A percentile compares a stretch with the other conserved stretches of the same genome.
phyloP scores from a whole-genome alignment of 2,329 filamentous ascomycete genomes.

The Fusarium sp. region DNA sequence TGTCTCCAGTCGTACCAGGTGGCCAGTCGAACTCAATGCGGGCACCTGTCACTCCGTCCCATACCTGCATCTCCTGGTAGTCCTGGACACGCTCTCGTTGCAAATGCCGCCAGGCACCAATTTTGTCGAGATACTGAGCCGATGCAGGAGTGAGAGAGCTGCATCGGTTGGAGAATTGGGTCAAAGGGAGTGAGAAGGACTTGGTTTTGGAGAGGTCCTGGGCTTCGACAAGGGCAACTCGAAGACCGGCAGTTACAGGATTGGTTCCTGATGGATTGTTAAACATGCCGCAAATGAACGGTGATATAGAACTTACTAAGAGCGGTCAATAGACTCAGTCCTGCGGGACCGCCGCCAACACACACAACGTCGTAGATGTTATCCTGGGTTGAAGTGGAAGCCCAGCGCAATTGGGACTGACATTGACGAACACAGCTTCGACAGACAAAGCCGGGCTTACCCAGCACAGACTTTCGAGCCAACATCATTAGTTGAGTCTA shows the following conservation, averaged over 20 bases:
- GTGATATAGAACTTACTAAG: conserved; percentile 64
- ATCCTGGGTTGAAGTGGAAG: conserved; percentile 60
- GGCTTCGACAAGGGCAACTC: conserved; percentile 88
- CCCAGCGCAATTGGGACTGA: conserved; percentile 51
- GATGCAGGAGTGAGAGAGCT: conserved; percentile 93
- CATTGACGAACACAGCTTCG: conserved; percentile 57
- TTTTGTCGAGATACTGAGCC: conserved; percentile 81
- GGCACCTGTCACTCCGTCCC: conserved; percentile 91
- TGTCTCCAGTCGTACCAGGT: conserved; percentile 58
- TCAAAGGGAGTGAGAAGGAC: conserved; percentile 72
- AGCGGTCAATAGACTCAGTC: conserved; percentile 82
- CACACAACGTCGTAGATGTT: conserved; percentile 95
- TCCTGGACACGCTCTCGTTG: conserved; percentile 79
- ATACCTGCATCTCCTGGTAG: conserved; percentile 97
- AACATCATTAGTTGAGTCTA: conserved; percentile 39
- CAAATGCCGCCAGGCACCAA: conserved; percentile 87
- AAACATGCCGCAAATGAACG: background rate
- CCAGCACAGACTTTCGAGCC: conserved; percentile 40
- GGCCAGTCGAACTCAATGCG: conserved; percentile 89
- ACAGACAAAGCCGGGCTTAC: conserved; percentile 56
- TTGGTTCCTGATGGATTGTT: conserved; percentile 70
- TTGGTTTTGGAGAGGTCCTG: conserved; percentile 81
- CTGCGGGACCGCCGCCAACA: conserved; percentile 89
- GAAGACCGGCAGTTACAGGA: conserved; percentile 78
- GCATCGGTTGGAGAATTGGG: conserved; percentile 90